Percentiles rank a stretch among this genome's conserved stretches.
Conservation (phyloP, 1,139 yeast genomes). For the Debaryomyces nepalensis region DNA sequence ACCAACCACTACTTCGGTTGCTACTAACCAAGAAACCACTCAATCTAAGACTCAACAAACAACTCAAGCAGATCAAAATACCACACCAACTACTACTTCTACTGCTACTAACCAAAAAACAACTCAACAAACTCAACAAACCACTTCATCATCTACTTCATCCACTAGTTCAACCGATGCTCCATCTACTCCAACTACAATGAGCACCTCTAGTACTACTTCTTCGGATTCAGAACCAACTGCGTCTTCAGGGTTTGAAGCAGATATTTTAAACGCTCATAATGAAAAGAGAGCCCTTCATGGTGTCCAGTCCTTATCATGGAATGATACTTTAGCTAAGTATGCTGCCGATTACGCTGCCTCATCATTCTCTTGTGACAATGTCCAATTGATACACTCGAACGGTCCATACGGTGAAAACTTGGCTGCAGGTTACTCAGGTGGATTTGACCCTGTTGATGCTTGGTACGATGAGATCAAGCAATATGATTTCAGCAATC, state of each 20-base stretch:
- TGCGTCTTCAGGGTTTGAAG: slow-evolving; percentile 28
- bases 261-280: slow-evolving; percentile 50
- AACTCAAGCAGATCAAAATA: slow-evolving; percentile 3
- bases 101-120: slow-evolving; percentile 16
- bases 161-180: slow-evolving; percentile 17
- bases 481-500: slow-evolving; percentile 51
- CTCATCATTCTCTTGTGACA: slow-evolving; percentile 51
- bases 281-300: slow-evolving; percentile 60
- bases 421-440: slow-evolving; percentile 56
- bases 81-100: slow-evolving; percentile 8
- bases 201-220: slow-evolving; percentile 28
- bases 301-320: slow-evolving; percentile 48
- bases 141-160: slow-evolving; percentile 16
- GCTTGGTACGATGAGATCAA: slow-evolving; percentile 69
- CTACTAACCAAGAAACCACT: slow-evolving; percentile 11
- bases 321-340: slow-evolving; percentile 52
- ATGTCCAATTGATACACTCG: slow-evolving; percentile 56
- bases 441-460: slow-evolving; percentile 56
- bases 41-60: slow-evolving; percentile 1
- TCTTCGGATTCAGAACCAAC: slow-evolving; percentile 22
- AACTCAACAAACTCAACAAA: slow-evolving; percentile 13
- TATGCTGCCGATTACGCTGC: slow-evolving; percentile 55
- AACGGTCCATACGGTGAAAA: slow-evolving; percentile 63
- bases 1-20: slow-evolving; percentile 14
- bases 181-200: slow-evolving; percentile 25